Percentiles rank a stretch among this genome's conserved stretches.
phyloP scores from a whole-genome alignment of 2,329 filamentous ascomycete genomes.

The Phoma sp. region DNA sequence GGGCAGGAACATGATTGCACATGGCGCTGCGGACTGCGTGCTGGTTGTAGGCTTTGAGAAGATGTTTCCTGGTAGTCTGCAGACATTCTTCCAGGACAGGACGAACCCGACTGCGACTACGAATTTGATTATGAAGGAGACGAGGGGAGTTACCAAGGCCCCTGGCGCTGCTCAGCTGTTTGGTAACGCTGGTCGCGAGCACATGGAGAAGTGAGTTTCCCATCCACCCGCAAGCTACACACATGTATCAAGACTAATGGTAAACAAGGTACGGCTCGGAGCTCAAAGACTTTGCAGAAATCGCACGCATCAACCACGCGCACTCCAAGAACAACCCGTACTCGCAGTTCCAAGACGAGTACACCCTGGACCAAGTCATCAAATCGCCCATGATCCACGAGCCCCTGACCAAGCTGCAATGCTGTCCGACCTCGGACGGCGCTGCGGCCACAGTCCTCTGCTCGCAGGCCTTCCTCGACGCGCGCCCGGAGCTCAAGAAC shows the following conservation, averaged over 20 bases:
- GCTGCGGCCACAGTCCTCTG: slow-evolving; percentile 88
- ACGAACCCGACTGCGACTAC: slow-evolving; percentile 78
- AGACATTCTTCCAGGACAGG: slow-evolving; percentile 83
- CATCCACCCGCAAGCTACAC: not conserved
- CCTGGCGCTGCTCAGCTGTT: slow-evolving; percentile 92
- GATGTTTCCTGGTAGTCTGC: slow-evolving; percentile 91
- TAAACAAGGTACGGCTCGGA: slow-evolving; percentile 75
- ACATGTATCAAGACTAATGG: no score
- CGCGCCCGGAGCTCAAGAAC: slow-evolving; percentile 77
- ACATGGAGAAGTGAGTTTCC: slow-evolving; percentile 80
- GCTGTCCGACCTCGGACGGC: slow-evolving; percentile 94
- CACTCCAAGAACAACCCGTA: slow-evolving; percentile 94
- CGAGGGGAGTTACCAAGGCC: slow-evolving; percentile 78
- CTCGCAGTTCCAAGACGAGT: slow-evolving; percentile 95
- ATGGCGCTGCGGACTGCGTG: slow-evolving; percentile 84
- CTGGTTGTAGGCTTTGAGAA: slow-evolving; percentile 96
- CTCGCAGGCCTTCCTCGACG: slow-evolving; percentile 85
- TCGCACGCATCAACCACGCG: slow-evolving; percentile 88
- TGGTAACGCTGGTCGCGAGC: slow-evolving; percentile 90
- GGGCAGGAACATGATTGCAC: slow-evolving; percentile 77
- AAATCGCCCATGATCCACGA: slow-evolving; percentile 78
- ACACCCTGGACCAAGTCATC: slow-evolving; percentile 82
- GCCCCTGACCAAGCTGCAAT: slow-evolving; percentile 96
- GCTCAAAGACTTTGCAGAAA: slow-evolving; percentile 88
- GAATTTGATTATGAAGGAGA: slow-evolving; percentile 79